Percentiles rank a stretch among this genome's conserved stretches.
These are phyloP conservation scores for Penicillium sp. DNA, from an alignment of 2,329 filamentous ascomycete species.

Conservation along the genomic window DNA sequence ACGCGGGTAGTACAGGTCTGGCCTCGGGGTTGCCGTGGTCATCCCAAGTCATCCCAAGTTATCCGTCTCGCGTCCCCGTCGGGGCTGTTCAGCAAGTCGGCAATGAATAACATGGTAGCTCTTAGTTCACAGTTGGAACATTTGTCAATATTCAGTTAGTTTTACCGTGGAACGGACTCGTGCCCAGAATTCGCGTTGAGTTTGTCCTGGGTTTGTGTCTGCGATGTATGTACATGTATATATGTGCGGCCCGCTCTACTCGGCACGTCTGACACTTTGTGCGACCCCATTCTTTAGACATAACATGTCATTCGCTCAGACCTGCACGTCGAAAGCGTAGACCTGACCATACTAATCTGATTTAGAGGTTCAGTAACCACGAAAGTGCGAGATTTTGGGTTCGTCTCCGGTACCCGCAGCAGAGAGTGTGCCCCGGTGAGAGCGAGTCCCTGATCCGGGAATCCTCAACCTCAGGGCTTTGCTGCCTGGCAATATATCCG, in stretches of 20 bases:
- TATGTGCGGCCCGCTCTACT: neutral
- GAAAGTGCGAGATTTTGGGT: neutral
- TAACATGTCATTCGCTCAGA: neutral
- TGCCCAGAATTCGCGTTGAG: neutral
- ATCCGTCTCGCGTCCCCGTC: no score
- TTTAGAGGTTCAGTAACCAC: neutral
- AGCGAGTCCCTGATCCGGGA: neutral
- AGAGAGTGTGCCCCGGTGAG: neutral
- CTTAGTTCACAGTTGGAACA: no score
- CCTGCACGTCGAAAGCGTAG: neutral
- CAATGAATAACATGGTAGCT: no score
- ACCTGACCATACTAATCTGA: neutral
- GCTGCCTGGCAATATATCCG: neutral
- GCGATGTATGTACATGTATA: neutral
- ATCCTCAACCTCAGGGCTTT: neutral
- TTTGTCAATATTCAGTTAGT: no score
- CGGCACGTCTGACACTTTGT: neutral
- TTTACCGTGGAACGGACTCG: neutral
- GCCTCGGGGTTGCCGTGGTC: no score
- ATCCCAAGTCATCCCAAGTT: no score
- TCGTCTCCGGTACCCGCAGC: constrained; percentile 1
- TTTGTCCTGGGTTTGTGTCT: neutral
- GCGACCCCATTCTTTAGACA: neutral
- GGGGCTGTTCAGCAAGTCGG: no score
- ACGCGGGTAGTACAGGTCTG: no score